Evolutionary conservation across 129 eudicot species (phyloP).

Genomic region (Escallonia rubra): DNA sequence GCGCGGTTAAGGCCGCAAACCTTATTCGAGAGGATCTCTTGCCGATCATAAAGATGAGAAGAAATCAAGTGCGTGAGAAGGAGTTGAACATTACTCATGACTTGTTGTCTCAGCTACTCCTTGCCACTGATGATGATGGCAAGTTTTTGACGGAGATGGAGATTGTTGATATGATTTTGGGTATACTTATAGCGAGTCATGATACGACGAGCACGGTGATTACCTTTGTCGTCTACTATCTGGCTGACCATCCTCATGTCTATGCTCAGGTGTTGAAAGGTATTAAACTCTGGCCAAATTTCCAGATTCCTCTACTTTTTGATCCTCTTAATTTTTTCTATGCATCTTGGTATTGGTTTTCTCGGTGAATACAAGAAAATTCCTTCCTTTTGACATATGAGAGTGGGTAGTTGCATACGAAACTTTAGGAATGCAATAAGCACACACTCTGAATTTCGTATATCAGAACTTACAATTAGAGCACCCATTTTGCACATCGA

Average conservation of each 20-base stretch:
- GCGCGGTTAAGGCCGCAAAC: conserved; percentile 10
- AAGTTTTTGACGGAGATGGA: conserved; percentile 4
- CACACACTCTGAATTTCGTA: too few relatives aligned
- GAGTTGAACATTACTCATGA: background rate
- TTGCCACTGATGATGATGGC: conserved; percentile 2
- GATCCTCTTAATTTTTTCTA: too few relatives aligned
- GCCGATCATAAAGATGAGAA: conserved; percentile 1
- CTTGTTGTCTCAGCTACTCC: conserved; percentile 8
- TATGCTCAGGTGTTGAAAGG: conserved; percentile 12
- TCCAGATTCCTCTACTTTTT: too few relatives aligned
- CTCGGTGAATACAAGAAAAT: too few relatives aligned
- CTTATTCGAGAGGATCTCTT: background rate
- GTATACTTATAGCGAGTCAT: conserved; percentile 1
- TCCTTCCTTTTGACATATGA: too few relatives aligned
- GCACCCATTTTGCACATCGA: too few relatives aligned
- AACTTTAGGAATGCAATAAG: too few relatives aligned
- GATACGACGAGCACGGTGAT: conserved; percentile 9
- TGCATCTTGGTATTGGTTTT: too few relatives aligned
- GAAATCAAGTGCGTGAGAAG: conserved; percentile 2
- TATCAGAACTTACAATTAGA: too few relatives aligned
- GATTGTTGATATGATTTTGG: conserved; percentile 4
- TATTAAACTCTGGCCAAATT: too few relatives aligned
- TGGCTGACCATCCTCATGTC: conserved; percentile 15
- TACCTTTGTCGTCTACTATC: conserved; percentile 12
- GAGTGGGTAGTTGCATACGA: too few relatives aligned